phyloP scores from a whole-genome alignment of 495 filamentous ascomycete species.

The Jackrogersella minutella region DNA sequence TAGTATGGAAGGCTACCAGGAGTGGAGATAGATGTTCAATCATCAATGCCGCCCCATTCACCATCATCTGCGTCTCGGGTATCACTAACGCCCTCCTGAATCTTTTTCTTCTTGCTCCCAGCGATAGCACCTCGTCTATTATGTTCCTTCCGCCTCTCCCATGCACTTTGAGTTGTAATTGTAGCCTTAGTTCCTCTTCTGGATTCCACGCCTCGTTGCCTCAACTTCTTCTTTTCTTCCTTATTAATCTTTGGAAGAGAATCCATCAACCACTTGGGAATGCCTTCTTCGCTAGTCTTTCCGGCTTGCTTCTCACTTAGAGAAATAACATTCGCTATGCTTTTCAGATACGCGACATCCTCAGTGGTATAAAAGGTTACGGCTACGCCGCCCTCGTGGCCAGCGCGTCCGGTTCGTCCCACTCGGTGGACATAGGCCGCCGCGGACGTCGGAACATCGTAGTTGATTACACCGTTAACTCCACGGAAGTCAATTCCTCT shows the following conservation, averaged over 20 bases:
- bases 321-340: conserved; percentile 89
- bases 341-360: conserved; percentile 89
- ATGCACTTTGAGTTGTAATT: conserved; percentile 94
- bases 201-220: conserved; percentile 81
- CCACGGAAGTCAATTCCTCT: conserved; percentile 92
- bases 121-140: conserved; percentile 75
- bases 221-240: conserved; percentile 81
- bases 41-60: conserved; percentile 75
- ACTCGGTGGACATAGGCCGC: conserved; percentile 93
- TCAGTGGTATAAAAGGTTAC: conserved; percentile 96
- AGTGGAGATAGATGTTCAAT: conserved; percentile 51
- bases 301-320: conserved; percentile 75
- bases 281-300: conserved; percentile 47
- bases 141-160: conserved; percentile 80
- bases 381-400: conserved; percentile 86
- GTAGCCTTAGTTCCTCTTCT: conserved; percentile 64
- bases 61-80: conserved; percentile 51
- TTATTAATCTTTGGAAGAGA: conserved; percentile 83
- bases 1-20: not conserved
- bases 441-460: conserved; percentile 89
- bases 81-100: conserved; percentile 45
- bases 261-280: conserved; percentile 90
- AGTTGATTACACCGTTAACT: conserved; percentile 94
- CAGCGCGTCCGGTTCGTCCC: conserved; percentile 88
- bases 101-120: conserved; percentile 71